Evolutionary conservation across 495 filamentous ascomycete species (phyloP).

Genomic region (Annulohypoxylon moriforme): DNA sequence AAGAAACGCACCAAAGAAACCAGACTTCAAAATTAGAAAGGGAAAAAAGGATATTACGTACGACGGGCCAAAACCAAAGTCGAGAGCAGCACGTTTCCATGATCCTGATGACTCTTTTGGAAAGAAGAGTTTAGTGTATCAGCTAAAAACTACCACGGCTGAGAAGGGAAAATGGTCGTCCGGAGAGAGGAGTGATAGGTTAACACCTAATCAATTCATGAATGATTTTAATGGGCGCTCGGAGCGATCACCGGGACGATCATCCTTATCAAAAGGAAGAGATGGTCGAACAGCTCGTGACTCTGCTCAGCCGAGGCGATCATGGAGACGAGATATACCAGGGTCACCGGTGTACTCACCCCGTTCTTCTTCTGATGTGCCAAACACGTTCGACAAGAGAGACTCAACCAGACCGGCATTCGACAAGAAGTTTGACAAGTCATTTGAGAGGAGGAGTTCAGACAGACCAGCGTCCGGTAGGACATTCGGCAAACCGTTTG

Average conservation of each 20-base stretch:
- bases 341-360: background rate
- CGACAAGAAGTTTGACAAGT: background rate
- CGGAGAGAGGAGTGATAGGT: background rate
- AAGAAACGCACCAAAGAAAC: slow-evolving; percentile 11
- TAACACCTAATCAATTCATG: slow-evolving; percentile 36
- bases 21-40: slow-evolving; percentile 53
- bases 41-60: slow-evolving; percentile 61
- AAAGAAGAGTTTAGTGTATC: slow-evolving; percentile 60
- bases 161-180: slow-evolving; percentile 33
- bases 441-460: background rate
- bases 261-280: background rate
- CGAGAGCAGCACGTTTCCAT: slow-evolving; percentile 57
- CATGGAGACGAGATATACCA: background rate
- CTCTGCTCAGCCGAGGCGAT: background rate
- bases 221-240: slow-evolving; percentile 28
- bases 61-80: slow-evolving; percentile 45
- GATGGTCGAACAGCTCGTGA: background rate
- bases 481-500: background rate
- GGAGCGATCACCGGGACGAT: background rate
- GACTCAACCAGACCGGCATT: background rate
- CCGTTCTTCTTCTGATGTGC: background rate
- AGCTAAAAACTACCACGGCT: slow-evolving; percentile 51
- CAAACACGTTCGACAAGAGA: background rate
- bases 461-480: background rate
- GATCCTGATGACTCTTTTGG: slow-evolving; percentile 54